phyloP scores from a whole-genome alignment of 192 early-diverging fungal genomes.

The Gryganskiella cystojenkinii region DNA sequence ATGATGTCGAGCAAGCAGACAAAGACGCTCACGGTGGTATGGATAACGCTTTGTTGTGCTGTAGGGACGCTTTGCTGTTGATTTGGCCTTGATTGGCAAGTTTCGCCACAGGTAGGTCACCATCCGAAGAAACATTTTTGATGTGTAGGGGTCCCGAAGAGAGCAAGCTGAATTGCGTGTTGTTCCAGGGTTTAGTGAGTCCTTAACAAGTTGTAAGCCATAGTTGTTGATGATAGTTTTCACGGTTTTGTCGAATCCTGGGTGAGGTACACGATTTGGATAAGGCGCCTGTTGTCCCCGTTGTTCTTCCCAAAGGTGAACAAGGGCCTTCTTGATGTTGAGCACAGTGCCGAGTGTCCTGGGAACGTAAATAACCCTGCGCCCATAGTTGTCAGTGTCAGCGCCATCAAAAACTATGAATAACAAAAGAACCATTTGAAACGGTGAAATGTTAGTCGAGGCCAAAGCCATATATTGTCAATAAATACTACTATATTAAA shows the following conservation, averaged over 20 bases:
- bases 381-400: neutral
- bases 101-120: neutral
- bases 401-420: neutral
- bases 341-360: neutral
- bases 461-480: too few species aligned
- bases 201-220: neutral
- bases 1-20: neutral
- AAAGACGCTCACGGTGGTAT: constrained; percentile 4
- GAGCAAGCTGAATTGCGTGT: neutral
- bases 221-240: neutral
- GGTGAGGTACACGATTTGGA: constrained; percentile 7
- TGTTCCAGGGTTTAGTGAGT: neutral
- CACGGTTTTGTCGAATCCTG: constrained; percentile 4
- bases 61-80: neutral
- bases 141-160: neutral
- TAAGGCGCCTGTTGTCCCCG: neutral
- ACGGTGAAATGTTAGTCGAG: too few species aligned
- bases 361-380: neutral
- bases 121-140: neutral
- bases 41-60: neutral
- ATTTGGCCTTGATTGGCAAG: neutral
- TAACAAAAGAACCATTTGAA: too few species aligned
- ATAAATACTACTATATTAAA: too few species aligned
- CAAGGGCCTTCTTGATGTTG: neutral
- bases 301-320: constrained; percentile 11